phyloP scores from a whole-genome alignment of 2,329 filamentous ascomycete species.

The Cladosporium sp. region DNA sequence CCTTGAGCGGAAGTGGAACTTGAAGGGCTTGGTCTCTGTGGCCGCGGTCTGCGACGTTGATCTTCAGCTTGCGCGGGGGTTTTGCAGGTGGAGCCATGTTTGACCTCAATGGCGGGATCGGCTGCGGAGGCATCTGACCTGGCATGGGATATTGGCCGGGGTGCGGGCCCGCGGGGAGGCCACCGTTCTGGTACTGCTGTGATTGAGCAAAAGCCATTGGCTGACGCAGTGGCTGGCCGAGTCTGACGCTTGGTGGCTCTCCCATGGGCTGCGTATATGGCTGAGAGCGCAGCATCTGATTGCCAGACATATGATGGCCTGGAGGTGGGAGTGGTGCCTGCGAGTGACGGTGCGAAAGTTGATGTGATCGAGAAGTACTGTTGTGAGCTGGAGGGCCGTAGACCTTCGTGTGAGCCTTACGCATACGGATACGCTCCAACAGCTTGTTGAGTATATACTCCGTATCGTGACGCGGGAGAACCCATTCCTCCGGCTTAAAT shows the following conservation, averaged over 20 bases:
- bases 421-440: constrained; percentile 33
- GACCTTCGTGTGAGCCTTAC: constrained; percentile 31
- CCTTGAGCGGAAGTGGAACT: background rate
- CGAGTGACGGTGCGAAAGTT: background rate
- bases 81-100: constrained; percentile 1
- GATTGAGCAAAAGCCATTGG: constrained; percentile 5
- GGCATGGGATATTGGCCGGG: background rate
- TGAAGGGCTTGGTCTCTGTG: background rate
- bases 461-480: constrained; percentile 26
- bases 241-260: background rate
- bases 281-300: constrained; percentile 10
- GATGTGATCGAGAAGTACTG: background rate
- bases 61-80: constrained; percentile 3
- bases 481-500: constrained; percentile 33
- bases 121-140: constrained; percentile 4
- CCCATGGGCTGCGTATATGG: constrained; percentile 2
- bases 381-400: constrained; percentile 25
- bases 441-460: constrained; percentile 28
- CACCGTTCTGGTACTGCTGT: background rate
- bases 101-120: background rate
- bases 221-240: constrained; percentile 8
- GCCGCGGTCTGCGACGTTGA: constrained; percentile 5
- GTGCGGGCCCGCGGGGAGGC: background rate
- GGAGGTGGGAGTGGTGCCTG: background rate
- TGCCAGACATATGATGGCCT: background rate